Evolutionary conservation across 176 grass and related monocot genomes (phyloP).

Genomic region (Juncus inflexus): DNA sequence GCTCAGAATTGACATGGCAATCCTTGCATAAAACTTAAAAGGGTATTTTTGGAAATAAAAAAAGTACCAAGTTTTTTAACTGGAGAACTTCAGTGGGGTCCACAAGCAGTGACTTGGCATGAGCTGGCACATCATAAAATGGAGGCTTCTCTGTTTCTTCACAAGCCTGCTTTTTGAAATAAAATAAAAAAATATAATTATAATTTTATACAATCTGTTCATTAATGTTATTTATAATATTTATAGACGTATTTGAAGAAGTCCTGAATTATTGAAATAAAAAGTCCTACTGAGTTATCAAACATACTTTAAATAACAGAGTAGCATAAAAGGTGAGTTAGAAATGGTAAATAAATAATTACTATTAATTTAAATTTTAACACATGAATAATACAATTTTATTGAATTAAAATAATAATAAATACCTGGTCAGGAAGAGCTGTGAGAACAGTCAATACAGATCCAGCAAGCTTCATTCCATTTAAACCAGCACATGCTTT

Average conservation of each 20-base stretch:
- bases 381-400: conserved; percentile 15
- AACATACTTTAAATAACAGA: too few relatives aligned
- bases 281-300: too few relatives aligned
- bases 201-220: too few relatives aligned
- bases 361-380: conserved; percentile 10
- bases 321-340: too few relatives aligned
- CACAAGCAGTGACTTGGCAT: conserved; percentile 61
- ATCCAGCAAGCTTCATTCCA: conserved; percentile 84
- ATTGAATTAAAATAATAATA: conserved; percentile 24
- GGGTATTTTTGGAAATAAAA: conserved; percentile 2
- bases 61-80: conserved; percentile 78
- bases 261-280: too few relatives aligned
- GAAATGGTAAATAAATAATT: too few relatives aligned
- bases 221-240: too few relatives aligned
- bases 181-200: too few relatives aligned
- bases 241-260: too few relatives aligned
- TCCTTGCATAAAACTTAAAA: too few relatives aligned
- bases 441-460: conserved; percentile 59
- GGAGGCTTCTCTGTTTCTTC: conserved; percentile 29
- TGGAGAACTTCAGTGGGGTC: conserved; percentile 70
- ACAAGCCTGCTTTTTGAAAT: too few relatives aligned
- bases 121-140: conserved; percentile 74
- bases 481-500: conserved; percentile 94
- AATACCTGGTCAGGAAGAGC: conserved; percentile 51
- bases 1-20: too few relatives aligned